Percentiles rank a stretch among this genome's conserved stretches.
Conservation (phyloP, 2,329 filamentous ascomycete genomes). For the Cytospora paraplurivora region DNA sequence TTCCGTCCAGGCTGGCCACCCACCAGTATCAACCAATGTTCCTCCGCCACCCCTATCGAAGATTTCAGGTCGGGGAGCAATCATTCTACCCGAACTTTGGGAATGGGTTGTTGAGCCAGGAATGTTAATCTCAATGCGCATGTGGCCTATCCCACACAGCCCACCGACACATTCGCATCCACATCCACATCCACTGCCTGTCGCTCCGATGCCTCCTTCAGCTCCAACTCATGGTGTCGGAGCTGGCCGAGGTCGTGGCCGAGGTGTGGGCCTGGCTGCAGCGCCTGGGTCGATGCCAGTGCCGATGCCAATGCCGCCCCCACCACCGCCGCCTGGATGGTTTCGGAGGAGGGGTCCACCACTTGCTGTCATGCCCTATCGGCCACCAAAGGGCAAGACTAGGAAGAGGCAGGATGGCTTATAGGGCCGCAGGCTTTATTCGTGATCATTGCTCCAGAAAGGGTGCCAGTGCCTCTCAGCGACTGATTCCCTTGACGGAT, state of each 20-base stretch:
- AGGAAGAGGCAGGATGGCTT: conserved; percentile 17
- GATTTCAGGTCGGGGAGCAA: conserved; percentile 10
- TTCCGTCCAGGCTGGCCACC: not conserved
- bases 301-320: not conserved
- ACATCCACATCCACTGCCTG: not conserved
- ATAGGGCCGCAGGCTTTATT: not conserved
- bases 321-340: not conserved
- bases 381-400: conserved; percentile 24
- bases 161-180: not conserved
- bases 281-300: not conserved
- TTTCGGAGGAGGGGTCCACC: not conserved
- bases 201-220: not conserved
- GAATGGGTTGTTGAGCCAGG: conserved; percentile 29
- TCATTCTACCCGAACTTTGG: conserved; percentile 29
- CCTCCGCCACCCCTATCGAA: not conserved
- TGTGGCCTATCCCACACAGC: conserved; percentile 19
- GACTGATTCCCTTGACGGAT: not conserved
- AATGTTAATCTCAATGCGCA: conserved; percentile 28
- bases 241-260: not conserved
- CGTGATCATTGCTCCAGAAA: not conserved
- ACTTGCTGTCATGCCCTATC: not conserved
- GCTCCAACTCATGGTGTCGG: not conserved
- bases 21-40: not conserved
- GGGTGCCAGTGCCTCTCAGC: not conserved
- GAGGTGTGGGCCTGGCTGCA: not conserved